Conservation (phyloP, 352 stramenopile genomes). For the Phytophthora uliginosa region DNA sequence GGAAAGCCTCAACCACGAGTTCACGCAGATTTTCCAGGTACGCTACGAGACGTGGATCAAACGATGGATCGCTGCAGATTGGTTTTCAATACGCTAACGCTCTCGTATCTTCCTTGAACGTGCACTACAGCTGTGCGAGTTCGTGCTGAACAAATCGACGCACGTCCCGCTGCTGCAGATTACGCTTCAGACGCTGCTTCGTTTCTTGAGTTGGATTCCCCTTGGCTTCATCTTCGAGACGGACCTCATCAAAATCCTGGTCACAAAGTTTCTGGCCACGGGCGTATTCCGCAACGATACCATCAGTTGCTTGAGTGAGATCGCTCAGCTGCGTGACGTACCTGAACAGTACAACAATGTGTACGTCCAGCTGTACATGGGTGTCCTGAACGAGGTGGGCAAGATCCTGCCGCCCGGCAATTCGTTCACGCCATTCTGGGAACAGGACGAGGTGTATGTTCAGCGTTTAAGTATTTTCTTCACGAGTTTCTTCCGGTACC, state of each 20-base stretch:
- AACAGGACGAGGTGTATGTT: constrained; percentile 98
- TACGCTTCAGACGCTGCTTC: constrained; percentile 97
- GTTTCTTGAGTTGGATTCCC: constrained; percentile 99
- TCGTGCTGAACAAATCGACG: constrained; percentile 97
- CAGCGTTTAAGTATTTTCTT: constrained; percentile 98
- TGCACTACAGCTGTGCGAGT: constrained; percentile 94
- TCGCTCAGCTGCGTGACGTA: constrained; percentile 95
- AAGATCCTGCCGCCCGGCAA: constrained; percentile 93
- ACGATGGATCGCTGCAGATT: background rate
- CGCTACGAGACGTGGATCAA: background rate
- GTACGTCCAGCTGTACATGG: constrained; percentile 96
- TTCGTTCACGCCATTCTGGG: constrained; percentile 93
- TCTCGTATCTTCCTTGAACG: constrained; percentile 11
- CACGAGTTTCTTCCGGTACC: constrained; percentile 95
- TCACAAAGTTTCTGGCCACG: constrained; percentile 97
- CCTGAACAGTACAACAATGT: constrained; percentile 94
- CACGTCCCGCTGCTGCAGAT: constrained; percentile 95
- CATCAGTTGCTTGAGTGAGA: constrained; percentile 99
- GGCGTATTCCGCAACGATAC: constrained; percentile 97
- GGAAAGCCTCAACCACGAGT: constrained; percentile 98
- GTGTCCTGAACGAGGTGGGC: constrained; percentile 94
- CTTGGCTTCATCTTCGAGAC: constrained; percentile 99
- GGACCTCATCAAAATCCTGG: constrained; percentile 95
- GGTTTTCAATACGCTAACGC: background rate
- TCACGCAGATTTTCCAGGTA: constrained; percentile 97